Conservation (phyloP, 2,329 filamentous ascomycete genomes). For the Venturia asperata region DNA sequence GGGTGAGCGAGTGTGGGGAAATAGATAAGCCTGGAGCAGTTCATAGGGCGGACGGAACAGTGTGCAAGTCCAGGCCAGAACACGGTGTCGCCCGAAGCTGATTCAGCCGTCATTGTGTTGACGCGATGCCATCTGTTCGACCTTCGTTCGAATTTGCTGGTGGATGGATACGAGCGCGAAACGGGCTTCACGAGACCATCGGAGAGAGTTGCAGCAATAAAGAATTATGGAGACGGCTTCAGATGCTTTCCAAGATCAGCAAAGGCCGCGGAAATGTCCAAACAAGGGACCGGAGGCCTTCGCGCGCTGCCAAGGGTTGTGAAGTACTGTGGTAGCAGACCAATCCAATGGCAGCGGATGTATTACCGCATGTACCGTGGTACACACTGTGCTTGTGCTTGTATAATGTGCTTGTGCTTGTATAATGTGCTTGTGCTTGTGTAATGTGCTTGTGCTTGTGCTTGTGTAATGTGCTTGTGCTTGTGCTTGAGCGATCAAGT, state of each 20-base stretch:
- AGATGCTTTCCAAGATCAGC: not conserved
- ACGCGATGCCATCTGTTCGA: not conserved
- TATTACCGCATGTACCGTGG: not conserved
- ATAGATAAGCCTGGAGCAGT: not conserved
- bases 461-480: too few relatives aligned
- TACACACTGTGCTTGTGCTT: too few relatives aligned
- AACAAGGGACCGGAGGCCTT: not conserved
- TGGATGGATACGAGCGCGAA: not conserved
- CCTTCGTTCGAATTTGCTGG: not conserved
- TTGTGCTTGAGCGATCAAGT: too few relatives aligned
- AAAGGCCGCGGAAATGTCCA: not conserved
- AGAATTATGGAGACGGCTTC: not conserved
- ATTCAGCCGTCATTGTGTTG: too few relatives aligned
- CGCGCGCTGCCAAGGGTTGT: not conserved
- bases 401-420: too few relatives aligned
- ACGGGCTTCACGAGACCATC: not conserved
- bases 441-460: too few relatives aligned
- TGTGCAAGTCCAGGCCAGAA: not conserved
- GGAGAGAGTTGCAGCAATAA: not conserved
- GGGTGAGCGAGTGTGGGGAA: not conserved
- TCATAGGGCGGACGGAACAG: not conserved
- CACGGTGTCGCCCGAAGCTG: too few relatives aligned
- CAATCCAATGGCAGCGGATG: not conserved
- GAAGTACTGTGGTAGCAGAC: not conserved
- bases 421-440: too few relatives aligned